Percentiles rank a stretch among this genome's conserved stretches.
phyloP scores from a whole-genome alignment of 495 filamentous ascomycete genomes.

The Bacidia rubella region DNA sequence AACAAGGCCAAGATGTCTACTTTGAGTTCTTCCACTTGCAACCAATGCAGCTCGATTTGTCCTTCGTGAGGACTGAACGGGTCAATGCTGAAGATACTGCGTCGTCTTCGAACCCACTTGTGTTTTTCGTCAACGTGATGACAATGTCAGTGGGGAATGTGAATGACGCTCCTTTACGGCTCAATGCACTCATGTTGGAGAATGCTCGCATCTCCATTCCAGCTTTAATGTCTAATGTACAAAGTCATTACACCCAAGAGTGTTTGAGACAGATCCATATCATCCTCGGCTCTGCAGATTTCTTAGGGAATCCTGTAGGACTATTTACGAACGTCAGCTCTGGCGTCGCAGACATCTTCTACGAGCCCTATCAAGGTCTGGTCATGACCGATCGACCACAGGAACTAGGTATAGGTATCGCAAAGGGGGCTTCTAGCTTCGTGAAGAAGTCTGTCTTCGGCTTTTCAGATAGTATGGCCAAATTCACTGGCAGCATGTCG shows the following conservation, averaged over 20 bases:
- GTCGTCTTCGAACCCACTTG: slow-evolving; percentile 78
- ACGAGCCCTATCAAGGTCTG: slow-evolving; percentile 94
- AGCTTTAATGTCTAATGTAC: slow-evolving; percentile 68
- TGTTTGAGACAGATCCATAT: slow-evolving; percentile 91
- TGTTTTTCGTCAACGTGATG: slow-evolving; percentile 96
- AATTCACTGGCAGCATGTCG: slow-evolving; percentile 90
- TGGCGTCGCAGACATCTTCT: slow-evolving; percentile 93
- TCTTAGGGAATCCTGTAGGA: slow-evolving; percentile 95
- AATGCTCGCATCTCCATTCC: slow-evolving; percentile 85
- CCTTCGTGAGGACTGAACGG: slow-evolving; percentile 89
- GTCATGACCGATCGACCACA: slow-evolving; percentile 92
- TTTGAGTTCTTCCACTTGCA: slow-evolving; percentile 95
- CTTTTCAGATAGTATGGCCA: slow-evolving; percentile 88
- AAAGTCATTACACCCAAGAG: slow-evolving; percentile 91
- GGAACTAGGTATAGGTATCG: slow-evolving; percentile 86
- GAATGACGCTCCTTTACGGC: slow-evolving; percentile 86
- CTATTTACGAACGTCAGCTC: slow-evolving; percentile 97
- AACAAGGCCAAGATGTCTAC: slow-evolving; percentile 83
- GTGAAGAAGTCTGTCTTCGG: slow-evolving; percentile 98
- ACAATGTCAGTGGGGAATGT: slow-evolving; percentile 99
- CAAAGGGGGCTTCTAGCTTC: slow-evolving; percentile 91
- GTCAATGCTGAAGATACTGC: slow-evolving; percentile 88
- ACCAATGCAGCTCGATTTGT: slow-evolving; percentile 94
- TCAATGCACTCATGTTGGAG: slow-evolving; percentile 89
- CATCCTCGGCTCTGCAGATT: slow-evolving; percentile 91